Conservation (phyloP, 768 basidiomycete species). For the Naematelia encephala region DNA sequence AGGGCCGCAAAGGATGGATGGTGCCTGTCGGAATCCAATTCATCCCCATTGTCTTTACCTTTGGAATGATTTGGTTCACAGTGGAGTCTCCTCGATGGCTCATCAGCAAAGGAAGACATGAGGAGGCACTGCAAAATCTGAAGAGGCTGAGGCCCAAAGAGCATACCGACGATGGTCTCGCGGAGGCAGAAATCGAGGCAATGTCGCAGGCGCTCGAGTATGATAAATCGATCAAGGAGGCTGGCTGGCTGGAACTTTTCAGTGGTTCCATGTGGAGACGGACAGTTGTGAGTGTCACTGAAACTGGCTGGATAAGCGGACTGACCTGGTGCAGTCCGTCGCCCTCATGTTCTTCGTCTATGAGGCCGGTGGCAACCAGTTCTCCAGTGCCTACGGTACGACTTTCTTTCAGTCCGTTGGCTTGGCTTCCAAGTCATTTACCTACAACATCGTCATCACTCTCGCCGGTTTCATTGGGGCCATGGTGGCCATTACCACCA, state of each 20-base stretch:
- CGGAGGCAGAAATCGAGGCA: slow-evolving; percentile 18
- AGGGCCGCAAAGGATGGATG: slow-evolving; percentile 17
- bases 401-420: slow-evolving; percentile 10
- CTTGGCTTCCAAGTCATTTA: slow-evolving; percentile 17
- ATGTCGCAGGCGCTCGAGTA: slow-evolving; percentile 14
- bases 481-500: slow-evolving; percentile 13
- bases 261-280: slow-evolving; percentile 7
- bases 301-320: no score
- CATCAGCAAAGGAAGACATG: slow-evolving; percentile 41
- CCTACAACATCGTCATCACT: slow-evolving; percentile 15
- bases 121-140: slow-evolving; percentile 16
- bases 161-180: slow-evolving; percentile 7
- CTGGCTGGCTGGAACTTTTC: slow-evolving; percentile 16
- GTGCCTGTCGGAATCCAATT: slow-evolving; percentile 41
- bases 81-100: slow-evolving; percentile 48
- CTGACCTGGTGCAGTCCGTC: no score
- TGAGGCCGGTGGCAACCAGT: slow-evolving; percentile 14
- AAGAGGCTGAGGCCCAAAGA: slow-evolving; percentile 12
- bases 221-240: slow-evolving; percentile 1
- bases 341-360: slow-evolving; percentile 10
- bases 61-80: slow-evolving; percentile 26
- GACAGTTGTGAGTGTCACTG: slow-evolving; percentile 14
- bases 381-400: slow-evolving; percentile 21
- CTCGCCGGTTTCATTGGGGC: slow-evolving; percentile 11
- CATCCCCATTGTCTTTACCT: slow-evolving; percentile 23